Conservation (phyloP, 1,139 yeast genomes). For the Nakaseomyces uthaithaninus region DNA sequence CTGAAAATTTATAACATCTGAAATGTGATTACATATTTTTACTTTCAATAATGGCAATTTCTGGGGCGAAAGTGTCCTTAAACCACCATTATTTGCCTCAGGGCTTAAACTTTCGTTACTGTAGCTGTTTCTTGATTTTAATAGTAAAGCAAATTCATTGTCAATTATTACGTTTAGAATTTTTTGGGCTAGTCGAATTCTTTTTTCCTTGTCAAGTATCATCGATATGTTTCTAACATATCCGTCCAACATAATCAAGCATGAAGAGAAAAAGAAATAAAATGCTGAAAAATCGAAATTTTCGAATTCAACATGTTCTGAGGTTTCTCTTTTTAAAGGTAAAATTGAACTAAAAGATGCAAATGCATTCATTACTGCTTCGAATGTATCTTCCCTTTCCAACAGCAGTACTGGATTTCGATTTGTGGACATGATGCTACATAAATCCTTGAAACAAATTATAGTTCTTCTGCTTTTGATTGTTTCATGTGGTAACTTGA, state of each 20-base stretch:
- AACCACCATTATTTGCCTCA: not conserved
- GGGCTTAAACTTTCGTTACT: not conserved
- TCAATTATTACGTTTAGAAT: constrained; percentile 17
- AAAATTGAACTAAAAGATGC: constrained; percentile 71
- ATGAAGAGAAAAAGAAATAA: constrained; percentile 59
- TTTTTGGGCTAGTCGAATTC: constrained; percentile 16
- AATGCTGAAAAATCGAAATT: constrained; percentile 79
- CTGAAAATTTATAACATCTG: constrained; percentile 24
- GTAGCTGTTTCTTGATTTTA: constrained; percentile 17
- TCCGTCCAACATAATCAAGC: constrained; percentile 49
- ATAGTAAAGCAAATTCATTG: constrained; percentile 19
- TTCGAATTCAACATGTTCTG: constrained; percentile 84
- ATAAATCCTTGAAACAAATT: constrained; percentile 76
- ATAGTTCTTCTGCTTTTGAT: constrained; percentile 77
- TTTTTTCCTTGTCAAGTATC: constrained; percentile 18
- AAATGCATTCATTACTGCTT: constrained; percentile 54
- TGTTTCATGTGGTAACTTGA: constrained; percentile 41
- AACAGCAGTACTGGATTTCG: constrained; percentile 44
- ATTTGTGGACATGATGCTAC: constrained; percentile 67
- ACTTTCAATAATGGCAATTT: constrained; percentile 16
- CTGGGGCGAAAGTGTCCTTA: constrained; percentile 1
- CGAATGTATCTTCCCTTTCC: constrained; percentile 33
- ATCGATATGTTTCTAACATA: constrained; percentile 34
- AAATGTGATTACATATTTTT: constrained; percentile 20
- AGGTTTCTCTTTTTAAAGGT: constrained; percentile 65